Percentiles rank a stretch among this genome's conserved stretches.
These are phyloP conservation scores for Spiromastix sp. DNA, from an alignment of 2,329 filamentous ascomycete genomes.

Conservation along the genomic window DNA sequence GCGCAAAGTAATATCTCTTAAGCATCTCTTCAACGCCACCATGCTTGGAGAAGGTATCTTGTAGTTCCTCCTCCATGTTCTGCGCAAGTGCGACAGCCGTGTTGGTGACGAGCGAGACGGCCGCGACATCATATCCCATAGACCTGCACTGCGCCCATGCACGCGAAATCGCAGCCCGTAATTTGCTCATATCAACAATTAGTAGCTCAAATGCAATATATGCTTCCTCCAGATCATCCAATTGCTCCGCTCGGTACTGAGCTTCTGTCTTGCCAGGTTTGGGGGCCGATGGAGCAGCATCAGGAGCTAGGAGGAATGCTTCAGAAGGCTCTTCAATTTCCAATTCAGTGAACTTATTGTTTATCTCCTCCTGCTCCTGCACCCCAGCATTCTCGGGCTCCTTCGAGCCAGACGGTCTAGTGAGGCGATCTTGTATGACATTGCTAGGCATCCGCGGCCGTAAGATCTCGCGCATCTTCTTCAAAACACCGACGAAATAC, in stretches of 20 bases:
- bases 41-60: slow-evolving; percentile 10
- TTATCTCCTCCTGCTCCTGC: no score
- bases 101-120: slow-evolving; percentile 18
- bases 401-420: background rate
- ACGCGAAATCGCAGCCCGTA: slow-evolving; percentile 12
- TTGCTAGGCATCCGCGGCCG: background rate
- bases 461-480: background rate
- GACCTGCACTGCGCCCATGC: slow-evolving; percentile 16
- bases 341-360: slow-evolving; percentile 28
- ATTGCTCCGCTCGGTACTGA: slow-evolving; percentile 27
- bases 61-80: slow-evolving; percentile 14
- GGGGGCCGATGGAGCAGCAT: slow-evolving; percentile 15
- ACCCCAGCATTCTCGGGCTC: no score
- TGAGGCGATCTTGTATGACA: background rate
- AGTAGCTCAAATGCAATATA: slow-evolving; percentile 14
- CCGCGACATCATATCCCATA: slow-evolving; percentile 13
- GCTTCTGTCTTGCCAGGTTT: slow-evolving; percentile 5
- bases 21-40: slow-evolving; percentile 9
- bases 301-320: slow-evolving; percentile 24
- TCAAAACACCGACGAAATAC: slow-evolving; percentile 10
- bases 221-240: slow-evolving; percentile 11
- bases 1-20: slow-evolving; percentile 6
- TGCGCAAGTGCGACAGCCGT: slow-evolving; percentile 19
- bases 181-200: slow-evolving; percentile 13
- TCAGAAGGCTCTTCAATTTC: slow-evolving; percentile 30